Percentiles rank a stretch among this genome's conserved stretches.
These are phyloP conservation scores for Collybiopsis confluens DNA, from an alignment of 768 basidiomycete genomes.

Conservation along the genomic window DNA sequence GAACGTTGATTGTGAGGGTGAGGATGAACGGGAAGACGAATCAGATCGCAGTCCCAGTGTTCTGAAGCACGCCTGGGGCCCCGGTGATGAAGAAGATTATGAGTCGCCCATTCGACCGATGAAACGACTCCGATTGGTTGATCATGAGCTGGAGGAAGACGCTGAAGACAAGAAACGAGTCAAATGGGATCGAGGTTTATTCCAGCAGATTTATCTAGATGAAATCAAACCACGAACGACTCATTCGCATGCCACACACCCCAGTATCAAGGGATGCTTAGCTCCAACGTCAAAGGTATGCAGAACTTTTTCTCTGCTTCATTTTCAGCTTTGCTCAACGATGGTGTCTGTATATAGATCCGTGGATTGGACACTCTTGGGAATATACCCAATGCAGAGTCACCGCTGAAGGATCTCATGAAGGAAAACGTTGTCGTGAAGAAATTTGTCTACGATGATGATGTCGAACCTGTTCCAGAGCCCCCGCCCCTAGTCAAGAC, in stretches of 20 bases:
- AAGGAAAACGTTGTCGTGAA: conserved; percentile 69
- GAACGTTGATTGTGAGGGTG: conserved; percentile 17
- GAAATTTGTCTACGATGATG: conserved; percentile 78
- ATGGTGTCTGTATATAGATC: conserved; percentile 32
- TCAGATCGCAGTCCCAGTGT: conserved; percentile 11
- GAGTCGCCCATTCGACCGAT: conserved; percentile 52
- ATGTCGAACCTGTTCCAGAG: conserved; percentile 29
- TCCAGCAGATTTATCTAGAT: conserved; percentile 57
- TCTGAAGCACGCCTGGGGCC: conserved; percentile 51
- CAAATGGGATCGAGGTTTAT: conserved; percentile 74
- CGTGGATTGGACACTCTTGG: conserved; percentile 67
- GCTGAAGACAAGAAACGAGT: conserved; percentile 49
- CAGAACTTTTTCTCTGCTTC: not conserved
- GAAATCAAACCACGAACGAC: conserved; percentile 51
- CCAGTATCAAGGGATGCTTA: conserved; percentile 51
- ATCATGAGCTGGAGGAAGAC: conserved; percentile 27
- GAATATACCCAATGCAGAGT: conserved; percentile 57
- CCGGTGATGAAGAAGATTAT: conserved; percentile 83
- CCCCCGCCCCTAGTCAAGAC: conserved; percentile 35
- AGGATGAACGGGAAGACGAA: conserved; percentile 6
- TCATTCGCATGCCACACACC: conserved; percentile 37
- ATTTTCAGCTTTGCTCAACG: not conserved
- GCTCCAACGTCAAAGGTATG: conserved; percentile 64
- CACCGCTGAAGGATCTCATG: conserved; percentile 52
- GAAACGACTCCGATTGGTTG: conserved; percentile 38